Evolutionary conservation across 2,329 filamentous ascomycete species (phyloP), one percentile per base, ranked within the genome.

Genomic region (Scedosporium boydii): DNA sequence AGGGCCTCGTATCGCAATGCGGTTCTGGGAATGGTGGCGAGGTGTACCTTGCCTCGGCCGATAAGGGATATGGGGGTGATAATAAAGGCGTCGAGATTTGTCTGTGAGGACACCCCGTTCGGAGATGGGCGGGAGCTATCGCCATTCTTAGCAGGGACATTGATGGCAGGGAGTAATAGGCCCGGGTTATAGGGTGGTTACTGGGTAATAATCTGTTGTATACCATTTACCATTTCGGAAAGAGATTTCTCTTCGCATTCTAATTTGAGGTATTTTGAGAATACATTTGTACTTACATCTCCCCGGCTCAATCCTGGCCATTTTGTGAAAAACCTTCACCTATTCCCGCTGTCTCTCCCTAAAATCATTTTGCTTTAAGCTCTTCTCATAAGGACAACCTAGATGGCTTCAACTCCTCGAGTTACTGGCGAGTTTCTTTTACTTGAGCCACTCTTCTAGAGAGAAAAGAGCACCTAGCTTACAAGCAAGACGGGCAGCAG

Each of bases 31-130:
- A n/a, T 2, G 59, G 59, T 1, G 59, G 59, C 2, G 59, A 60
- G 59, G 59, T 61, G 27, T 26, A 26, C 7, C 34, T 42, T 42
- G 59, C 21, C n/a, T 14, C 26, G 46, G 10, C 6, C 1, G 46
- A 29, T n/a, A 61, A 61, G 46, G 59, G 59, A 16, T 55, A 61
- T 46, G 59, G 59, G 2, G 59, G 59, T 4, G 59, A 61, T 55
- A 61, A 61, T n/a, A 23, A 23, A 16, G 46, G 46, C 6, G 59
- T 41, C 6, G 46, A 61, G 46, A 61, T 61, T 55, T 61, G 46
- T 18, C 6, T 41, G 10, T 60, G 29, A 58, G 10, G 44, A 10
- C 34, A 3, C 23, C 23, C 3, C 29, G 29, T 12, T 38, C 12
- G 34, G 34, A 9, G 34, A 38, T 38, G 10, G 34, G 34, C 10